These are phyloP conservation scores for Evernia prunastri DNA, from an alignment of 495 filamentous ascomycete genomes.

Conservation along the genomic window DNA sequence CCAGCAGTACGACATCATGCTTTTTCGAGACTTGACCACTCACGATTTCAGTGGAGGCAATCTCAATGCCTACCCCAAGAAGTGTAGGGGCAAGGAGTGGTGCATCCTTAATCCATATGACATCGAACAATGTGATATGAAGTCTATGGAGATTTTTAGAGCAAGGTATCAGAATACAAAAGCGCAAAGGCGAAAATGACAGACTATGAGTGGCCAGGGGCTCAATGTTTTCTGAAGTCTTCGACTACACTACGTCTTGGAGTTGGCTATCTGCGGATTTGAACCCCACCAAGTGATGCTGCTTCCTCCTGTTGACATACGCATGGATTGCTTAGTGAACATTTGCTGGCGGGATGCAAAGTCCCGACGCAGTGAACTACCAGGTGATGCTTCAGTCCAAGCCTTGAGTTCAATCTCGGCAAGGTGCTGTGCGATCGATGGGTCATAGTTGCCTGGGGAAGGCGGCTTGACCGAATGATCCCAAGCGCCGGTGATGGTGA, in stretches of 20 bases:
- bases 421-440: conserved; percentile 1
- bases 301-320: conserved; percentile 1
- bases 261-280: background rate
- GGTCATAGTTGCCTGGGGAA: conserved; percentile 1
- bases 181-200: background rate
- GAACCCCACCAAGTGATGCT: conserved; percentile 8
- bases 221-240: background rate
- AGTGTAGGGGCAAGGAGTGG: conserved; percentile 27
- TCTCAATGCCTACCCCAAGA: conserved; percentile 25
- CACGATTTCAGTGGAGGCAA: conserved; percentile 24
- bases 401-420: background rate
- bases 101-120: conserved; percentile 22
- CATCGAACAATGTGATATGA: background rate
- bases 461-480: background rate
- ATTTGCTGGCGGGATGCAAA: background rate
- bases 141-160: conserved; percentile 2
- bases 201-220: background rate
- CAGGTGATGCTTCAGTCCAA: background rate
- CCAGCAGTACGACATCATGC: conserved; percentile 23
- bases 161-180: background rate
- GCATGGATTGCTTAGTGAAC: background rate
- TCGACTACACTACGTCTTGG: background rate
- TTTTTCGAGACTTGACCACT: conserved; percentile 26
- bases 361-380: background rate
- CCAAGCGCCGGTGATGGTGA: background rate